Conservation (phyloP, 2,329 filamentous ascomycete species). For the Amauroascus niger region DNA sequence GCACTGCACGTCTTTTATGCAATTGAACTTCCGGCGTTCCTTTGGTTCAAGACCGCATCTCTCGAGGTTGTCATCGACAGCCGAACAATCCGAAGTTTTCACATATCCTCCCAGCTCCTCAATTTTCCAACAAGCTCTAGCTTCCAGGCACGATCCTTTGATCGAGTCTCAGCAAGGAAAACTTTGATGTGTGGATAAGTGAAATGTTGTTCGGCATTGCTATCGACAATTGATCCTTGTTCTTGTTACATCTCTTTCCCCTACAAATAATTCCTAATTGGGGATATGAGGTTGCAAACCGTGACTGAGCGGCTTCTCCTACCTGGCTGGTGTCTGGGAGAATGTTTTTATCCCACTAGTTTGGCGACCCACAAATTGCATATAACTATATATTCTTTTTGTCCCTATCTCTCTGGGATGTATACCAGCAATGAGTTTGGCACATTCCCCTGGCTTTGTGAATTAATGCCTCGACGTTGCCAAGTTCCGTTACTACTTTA, state of each 20-base stretch:
- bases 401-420: neutral
- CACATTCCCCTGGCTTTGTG: too few species aligned
- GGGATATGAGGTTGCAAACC: neutral
- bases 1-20: neutral
- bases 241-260: neutral
- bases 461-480: neutral
- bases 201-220: neutral
- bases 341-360: neutral
- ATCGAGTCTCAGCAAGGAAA: too few species aligned
- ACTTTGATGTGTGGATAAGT: too few species aligned
- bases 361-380: neutral
- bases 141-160: too few species aligned
- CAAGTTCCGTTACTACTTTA: neutral
- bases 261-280: neutral
- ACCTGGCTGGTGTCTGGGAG: neutral
- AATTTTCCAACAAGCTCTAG: neutral
- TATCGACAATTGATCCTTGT: neutral
- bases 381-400: neutral
- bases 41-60: too few species aligned
- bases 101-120: neutral
- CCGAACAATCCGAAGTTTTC: neutral
- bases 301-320: neutral
- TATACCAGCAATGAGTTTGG: too few species aligned
- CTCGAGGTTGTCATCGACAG: neutral
- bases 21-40: neutral